A percentile compares a stretch with the other conserved stretches of the same genome.
These are phyloP conservation scores for Adansonia gregorii DNA, from an alignment of 441 rosid species.

Conservation along the genomic window DNA sequence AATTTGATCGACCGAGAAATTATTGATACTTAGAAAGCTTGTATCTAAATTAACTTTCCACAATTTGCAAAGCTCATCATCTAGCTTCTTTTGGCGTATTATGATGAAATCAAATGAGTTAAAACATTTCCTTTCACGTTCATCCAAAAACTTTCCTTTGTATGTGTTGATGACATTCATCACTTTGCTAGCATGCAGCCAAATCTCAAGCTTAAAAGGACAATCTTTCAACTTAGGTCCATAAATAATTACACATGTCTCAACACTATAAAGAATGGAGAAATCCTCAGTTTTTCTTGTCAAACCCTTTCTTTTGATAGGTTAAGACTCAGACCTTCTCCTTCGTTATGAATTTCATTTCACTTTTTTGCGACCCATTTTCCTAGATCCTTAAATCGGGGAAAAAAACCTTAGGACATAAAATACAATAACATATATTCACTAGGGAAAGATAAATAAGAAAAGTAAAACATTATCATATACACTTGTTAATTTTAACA, in stretches of 20 bases:
- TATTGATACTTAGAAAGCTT: not conserved
- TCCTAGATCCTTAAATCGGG: not conserved
- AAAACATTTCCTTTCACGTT: not conserved
- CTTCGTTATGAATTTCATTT: not conserved
- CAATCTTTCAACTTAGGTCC: not conserved
- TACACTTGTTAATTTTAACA: too few species aligned
- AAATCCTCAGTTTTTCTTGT: slow-evolving; percentile 3
- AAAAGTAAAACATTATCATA: too few species aligned
- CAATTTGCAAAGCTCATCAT: not conserved
- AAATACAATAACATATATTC: not conserved
- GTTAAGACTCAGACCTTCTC: slow-evolving; percentile 1
- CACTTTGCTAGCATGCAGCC: not conserved
- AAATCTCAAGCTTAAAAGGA: not conserved
- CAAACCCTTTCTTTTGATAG: not conserved
- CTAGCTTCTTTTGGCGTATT: not conserved
- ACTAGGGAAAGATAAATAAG: too few species aligned
- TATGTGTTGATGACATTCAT: not conserved
- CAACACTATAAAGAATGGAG: slow-evolving; percentile 6
- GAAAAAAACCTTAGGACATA: not conserved
- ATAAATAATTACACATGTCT: not conserved
- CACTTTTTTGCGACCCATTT: slow-evolving; percentile 17
- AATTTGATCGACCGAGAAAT: not conserved
- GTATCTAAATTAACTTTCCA: not conserved
- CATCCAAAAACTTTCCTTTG: not conserved
- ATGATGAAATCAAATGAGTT: not conserved